phyloP scores from a whole-genome alignment of 768 basidiomycete species.

The Boletus patriciae region DNA sequence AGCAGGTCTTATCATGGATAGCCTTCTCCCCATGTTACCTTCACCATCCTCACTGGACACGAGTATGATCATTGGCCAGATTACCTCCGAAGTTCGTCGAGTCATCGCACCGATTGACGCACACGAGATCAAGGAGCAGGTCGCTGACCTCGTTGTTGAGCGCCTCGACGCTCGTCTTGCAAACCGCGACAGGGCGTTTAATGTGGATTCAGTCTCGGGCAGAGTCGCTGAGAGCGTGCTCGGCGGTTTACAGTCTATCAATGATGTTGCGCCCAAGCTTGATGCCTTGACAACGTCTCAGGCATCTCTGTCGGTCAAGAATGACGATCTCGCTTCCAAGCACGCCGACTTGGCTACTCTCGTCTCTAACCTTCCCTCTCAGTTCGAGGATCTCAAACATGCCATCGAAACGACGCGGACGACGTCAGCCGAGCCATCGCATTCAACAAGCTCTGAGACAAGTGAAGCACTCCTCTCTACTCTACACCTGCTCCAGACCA shows the following conservation, averaged over 20 bases:
- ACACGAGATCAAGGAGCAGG: conserved; percentile 86
- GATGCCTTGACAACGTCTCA: conserved; percentile 44
- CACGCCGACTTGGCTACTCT: conserved; percentile 43
- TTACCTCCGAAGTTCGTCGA: conserved; percentile 68
- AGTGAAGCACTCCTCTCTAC: conserved; percentile 33
- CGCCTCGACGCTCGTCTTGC: conserved; percentile 78
- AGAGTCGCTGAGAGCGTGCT: conserved; percentile 58
- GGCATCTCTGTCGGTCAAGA: conserved; percentile 41
- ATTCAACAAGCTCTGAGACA: conserved; percentile 13
- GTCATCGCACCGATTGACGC: conserved; percentile 77
- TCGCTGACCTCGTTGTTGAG: conserved; percentile 85
- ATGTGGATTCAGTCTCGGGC: conserved; percentile 54
- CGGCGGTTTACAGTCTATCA: conserved; percentile 43
- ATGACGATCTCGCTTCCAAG: conserved; percentile 36
- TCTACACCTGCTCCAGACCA: conserved; percentile 47
- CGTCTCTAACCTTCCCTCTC: conserved; percentile 49
- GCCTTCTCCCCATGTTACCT: conserved; percentile 66
- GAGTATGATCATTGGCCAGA: conserved; percentile 53
- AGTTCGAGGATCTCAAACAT: conserved; percentile 45
- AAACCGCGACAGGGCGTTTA: conserved; percentile 71
- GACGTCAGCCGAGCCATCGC: conserved; percentile 19
- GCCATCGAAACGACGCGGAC: conserved; percentile 38
- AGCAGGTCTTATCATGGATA: conserved; percentile 74
- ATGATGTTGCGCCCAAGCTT: conserved; percentile 40
- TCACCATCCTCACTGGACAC: conserved; percentile 47